A percentile compares a stretch with the other conserved stretches of the same genome.
phyloP scores from a whole-genome alignment of 163 green algal genomes.

The Trebouxiophyceae sp. region DNA sequence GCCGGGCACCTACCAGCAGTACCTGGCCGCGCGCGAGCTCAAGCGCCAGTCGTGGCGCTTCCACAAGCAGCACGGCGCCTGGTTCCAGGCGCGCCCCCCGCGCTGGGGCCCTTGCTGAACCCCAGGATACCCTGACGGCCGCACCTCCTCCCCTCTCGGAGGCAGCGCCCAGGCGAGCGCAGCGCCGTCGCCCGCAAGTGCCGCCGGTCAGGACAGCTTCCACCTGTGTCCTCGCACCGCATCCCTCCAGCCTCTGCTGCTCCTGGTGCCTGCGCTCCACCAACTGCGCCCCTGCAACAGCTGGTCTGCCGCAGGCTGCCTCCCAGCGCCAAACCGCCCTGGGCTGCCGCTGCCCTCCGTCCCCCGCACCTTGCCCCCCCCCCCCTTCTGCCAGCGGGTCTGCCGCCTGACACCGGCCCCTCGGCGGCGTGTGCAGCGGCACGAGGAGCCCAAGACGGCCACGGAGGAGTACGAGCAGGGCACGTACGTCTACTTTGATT shows the following conservation, averaged over 20 bases:
- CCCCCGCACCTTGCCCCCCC: too few species aligned
- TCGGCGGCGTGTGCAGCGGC: conserved; percentile 34
- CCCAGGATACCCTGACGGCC: too few species aligned
- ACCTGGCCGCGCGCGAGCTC: conserved; percentile 76
- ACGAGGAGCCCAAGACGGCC: conserved; percentile 71
- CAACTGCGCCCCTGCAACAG: not conserved
- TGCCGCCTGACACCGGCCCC: not conserved
- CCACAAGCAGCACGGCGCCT: conserved; percentile 92
- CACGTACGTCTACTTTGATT: conserved; percentile 80
- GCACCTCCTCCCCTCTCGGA: too few species aligned
- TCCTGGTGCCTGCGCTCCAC: too few species aligned
- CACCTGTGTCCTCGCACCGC: too few species aligned
- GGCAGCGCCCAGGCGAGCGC: too few species aligned
- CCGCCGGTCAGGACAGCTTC: too few species aligned
- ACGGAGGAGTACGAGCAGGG: conserved; percentile 87
- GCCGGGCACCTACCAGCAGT: conserved; percentile 82
- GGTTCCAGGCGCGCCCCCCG: conserved; percentile 86
- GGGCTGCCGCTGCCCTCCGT: not conserved
- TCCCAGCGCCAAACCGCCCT: too few species aligned
- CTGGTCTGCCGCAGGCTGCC: not conserved
- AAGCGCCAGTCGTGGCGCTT: conserved; percentile 93
- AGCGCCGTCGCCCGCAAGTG: too few species aligned
- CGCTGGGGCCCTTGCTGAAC: too few species aligned
- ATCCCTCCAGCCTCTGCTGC: too few species aligned
- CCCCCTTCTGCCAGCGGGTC: not conserved